Evolutionary conservation across 2,329 filamentous ascomycete species (phyloP), one percentile per base, ranked within the genome.

Genomic region (Chrysoporthe austroafricana): DNA sequence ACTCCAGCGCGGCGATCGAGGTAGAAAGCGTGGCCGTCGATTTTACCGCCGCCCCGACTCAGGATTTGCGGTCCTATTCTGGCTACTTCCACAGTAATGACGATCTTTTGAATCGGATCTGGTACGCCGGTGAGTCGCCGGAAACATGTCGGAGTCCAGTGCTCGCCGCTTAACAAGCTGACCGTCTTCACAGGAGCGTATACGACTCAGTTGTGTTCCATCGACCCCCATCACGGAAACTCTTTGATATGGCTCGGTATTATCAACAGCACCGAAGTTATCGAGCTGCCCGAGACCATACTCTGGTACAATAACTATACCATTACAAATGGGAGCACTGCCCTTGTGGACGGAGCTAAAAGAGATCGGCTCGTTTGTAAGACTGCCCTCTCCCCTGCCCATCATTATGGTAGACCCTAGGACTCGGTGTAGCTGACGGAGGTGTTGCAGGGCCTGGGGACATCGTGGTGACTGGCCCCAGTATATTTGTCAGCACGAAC

Each of bases 381-480:
- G 46, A 36, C 16, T 14, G 34, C n/a, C 46, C 18, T 34, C 18
- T 54, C 46, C 26, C 16, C 13, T 58, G 43, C 8, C 13, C 18
- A 14, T 61, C n/a, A 50, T 46, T 14, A 16, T 46, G 44, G 0
- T 46, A 18, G 14, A 46, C 18, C 18, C 4, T n/a, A 14, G 18
- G 18, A 18, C 16, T 16, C 11, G 1, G 11, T 16, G 42, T 6
- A 13, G 44, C 18, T n/a, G 7, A 61, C 16, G 32, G n/a, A 63
- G 6, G 5, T 42, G 14, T 4, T 4, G 32, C 32, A 63, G 89
- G 86, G 86, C 83, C 87, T 13, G 87, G 87, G 0, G 88, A 90
- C 72, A 85, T 89, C 79, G 81, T 81, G 3, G 85, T 88, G 69
- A 83, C 85, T 3, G 78, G 86, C 0, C 85, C 86, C 4, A 82